Evolutionary conservation across 768 basidiomycete species (phyloP), one percentile per base, ranked within the genome.

Genomic region (Phlebiopsis flavidoalba): DNA sequence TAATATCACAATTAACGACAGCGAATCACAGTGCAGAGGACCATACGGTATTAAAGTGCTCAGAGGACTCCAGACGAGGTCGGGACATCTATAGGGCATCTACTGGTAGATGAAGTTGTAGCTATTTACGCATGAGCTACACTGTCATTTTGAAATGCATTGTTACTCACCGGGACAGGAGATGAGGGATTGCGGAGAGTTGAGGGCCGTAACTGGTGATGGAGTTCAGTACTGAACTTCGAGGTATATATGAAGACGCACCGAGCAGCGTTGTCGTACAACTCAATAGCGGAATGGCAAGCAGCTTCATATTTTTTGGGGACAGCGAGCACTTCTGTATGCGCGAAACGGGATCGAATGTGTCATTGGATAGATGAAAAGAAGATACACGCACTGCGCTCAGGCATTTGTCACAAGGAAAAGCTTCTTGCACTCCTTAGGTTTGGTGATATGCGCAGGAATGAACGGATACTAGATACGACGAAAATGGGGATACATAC

Each of bases 241-340:
- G 3, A n/a, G 4, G n/a, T 50, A 35, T 24, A 50, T 21, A n/a
- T 21, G 21, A 24, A 60, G 37, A 57, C 40, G 53, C 72, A 89
- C 80, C 95, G 80, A 0, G 96, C 95, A 8, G 94, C 91, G 62
- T 99, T 99, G 72, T 98, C 97, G 70, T 98, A 99, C 14, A 98
- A 79, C 74, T 99, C 97, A 69, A 98, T 40, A 99, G 79, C 0
- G 97, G 97, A 50, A 98, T 93, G 17, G 95, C 96, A 46, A 96
- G 85, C 8, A 99, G 84, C 71, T 98, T 98, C 96, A 98, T 98
- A 74, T 99, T 99, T 76, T 92, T 93, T 31, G 0, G 97, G 97
- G 3, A 99, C 95, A 0, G 95, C 93, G 8, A 99, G 86, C 15
- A 96, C 91, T 73, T 97, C 96, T 98, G 60, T 17, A 52, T 51